Evolutionary conservation across 2,329 filamentous ascomycete genomes (phyloP), one percentile per base, ranked within the genome.

Genomic region (Arthrobotrys sinensis): DNA sequence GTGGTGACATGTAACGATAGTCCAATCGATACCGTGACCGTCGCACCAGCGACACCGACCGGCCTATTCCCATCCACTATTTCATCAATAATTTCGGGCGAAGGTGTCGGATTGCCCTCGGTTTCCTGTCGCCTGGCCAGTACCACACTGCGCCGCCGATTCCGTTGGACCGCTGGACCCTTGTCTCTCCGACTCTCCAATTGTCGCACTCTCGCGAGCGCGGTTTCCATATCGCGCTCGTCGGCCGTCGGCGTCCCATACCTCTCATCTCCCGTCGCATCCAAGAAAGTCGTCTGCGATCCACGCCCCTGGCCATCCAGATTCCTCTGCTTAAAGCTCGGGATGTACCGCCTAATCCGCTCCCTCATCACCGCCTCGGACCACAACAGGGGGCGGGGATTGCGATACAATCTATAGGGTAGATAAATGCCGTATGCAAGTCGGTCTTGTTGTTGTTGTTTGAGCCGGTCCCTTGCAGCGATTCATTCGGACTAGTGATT

Each of bases 241-340:
- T 60, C 43, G 21, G 46, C 67, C 45, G 53, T 63, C 55, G 21
- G 48, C 36, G 68, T 64, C 48, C 66, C 53, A 70, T 70, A 53
- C 46, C 12, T 71, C 5, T 36, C 46, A 21, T 57, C 62, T 62
- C 52, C 43, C 32, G 45, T 55, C 38, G 67, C 62, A 48, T 68
- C 73, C 45, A 69, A 70, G 24, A 78, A 64, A 52, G 48, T 78
- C 53, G 66, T 45, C 52, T 53, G 66, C 38, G 73, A 63, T 43
- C 34, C 50, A 46, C 24, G 45, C 28, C 43, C 43, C 36, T 40
- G 32, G 52, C 67, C 45, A 43, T 71, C 53, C 34, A 57, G 32
- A 50, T 57, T 78, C 75, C 75, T 72, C 53, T 69, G 75, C 75
- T 72, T 78, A 67, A 78, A 78, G 75, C 75, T 72, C 67, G 75